A percentile compares a stretch with the other conserved stretches of the same genome.
Evolutionary conservation across 257 asterid genomes (phyloP).

Genomic region (Solanum acaule): DNA sequence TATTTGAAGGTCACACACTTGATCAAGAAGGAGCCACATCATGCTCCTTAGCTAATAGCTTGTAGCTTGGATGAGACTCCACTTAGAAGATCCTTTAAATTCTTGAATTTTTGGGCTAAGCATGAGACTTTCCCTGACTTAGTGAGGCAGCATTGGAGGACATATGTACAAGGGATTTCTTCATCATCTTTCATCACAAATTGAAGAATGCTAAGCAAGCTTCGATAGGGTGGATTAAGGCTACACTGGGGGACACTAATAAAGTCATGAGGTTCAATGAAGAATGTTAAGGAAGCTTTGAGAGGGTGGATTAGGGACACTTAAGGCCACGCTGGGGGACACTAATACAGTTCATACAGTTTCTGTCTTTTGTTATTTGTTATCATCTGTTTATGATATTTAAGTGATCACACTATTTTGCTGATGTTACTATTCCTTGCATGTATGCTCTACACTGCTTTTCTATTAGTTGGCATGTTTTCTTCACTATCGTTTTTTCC

Average conservation of each 20-base stretch:
- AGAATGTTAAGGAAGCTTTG: background rate
- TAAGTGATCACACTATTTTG: background rate
- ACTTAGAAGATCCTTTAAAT: background rate
- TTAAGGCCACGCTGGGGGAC: background rate
- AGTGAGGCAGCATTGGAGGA: background rate
- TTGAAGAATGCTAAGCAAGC: background rate
- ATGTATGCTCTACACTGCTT: background rate
- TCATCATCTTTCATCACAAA: background rate
- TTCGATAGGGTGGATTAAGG: background rate
- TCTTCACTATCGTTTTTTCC: background rate
- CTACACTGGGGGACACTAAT: background rate
- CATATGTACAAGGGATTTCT: background rate
- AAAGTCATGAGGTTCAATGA: background rate
- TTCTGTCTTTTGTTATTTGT: background rate
- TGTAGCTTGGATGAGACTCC: background rate
- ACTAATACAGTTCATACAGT: background rate
- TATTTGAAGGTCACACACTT: background rate
- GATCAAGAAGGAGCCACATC: background rate
- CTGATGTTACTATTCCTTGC: background rate
- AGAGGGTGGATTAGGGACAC: background rate
- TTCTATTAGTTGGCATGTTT: background rate
- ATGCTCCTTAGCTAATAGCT: background rate
- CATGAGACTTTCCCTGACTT: background rate
- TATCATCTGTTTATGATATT: background rate
- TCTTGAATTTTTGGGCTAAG: background rate